A percentile compares a stretch with the other conserved stretches of the same genome.
Conservation (phyloP, 2,329 filamentous ascomycete genomes). For the Cytospora mali region DNA sequence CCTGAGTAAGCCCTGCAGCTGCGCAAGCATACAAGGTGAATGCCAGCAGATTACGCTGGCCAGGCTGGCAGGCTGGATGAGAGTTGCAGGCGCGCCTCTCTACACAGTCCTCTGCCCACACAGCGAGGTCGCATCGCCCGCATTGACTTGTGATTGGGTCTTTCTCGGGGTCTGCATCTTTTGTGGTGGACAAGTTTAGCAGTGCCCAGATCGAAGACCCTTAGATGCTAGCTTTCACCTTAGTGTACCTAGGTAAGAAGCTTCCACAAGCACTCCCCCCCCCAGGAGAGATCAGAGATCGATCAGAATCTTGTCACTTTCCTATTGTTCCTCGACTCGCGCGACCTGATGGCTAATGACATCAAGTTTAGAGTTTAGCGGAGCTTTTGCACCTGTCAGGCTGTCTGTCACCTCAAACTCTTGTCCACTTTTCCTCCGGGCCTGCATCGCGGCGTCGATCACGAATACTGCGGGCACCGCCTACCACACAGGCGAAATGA, state of each 20-base stretch:
- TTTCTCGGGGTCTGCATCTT: neutral
- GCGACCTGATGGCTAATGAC: slow-evolving; percentile 9
- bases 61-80: no score
- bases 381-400: slow-evolving; percentile 10
- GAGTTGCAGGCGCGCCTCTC: no score
- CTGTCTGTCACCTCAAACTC: slow-evolving; percentile 3
- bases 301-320: neutral
- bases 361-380: slow-evolving; percentile 21
- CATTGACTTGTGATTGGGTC: neutral
- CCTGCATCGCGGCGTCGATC: neutral
- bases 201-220: neutral
- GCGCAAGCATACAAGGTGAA: slow-evolving; percentile 3
- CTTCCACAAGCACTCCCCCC: no score
- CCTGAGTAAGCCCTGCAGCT: slow-evolving; percentile 20
- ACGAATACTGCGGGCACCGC: neutral
- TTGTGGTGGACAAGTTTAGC: neutral
- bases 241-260: no score
- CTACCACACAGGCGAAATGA: neutral
- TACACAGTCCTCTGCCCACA: neutral
- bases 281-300: no score
- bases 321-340: neutral
- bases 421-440: neutral
- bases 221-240: neutral
- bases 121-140: neutral
- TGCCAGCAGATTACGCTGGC: neutral